These are phyloP conservation scores for Buddleja alternifolia DNA, from an alignment of 257 asterid genomes.

Conservation along the genomic window DNA sequence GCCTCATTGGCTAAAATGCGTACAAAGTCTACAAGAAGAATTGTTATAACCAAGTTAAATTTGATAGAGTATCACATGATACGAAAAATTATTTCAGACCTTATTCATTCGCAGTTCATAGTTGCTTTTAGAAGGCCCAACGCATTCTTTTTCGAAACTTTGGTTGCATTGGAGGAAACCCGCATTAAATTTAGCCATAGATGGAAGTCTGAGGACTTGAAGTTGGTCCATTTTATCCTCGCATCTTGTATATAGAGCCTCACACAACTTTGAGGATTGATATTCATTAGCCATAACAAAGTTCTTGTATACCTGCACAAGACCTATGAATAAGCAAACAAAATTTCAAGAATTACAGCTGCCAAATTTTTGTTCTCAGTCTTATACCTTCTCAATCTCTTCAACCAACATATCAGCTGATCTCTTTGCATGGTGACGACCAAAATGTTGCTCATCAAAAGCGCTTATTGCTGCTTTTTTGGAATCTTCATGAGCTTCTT, in stretches of 20 bases:
- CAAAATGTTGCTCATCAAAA: constrained; percentile 95
- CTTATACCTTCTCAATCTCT: constrained; percentile 71
- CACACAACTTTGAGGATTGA: constrained; percentile 87
- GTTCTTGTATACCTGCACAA: constrained; percentile 67
- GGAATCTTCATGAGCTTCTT: constrained; percentile 60
- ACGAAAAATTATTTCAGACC: constrained; percentile 50
- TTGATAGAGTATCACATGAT: no score
- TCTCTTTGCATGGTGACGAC: constrained; percentile 88
- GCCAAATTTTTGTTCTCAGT: constrained; percentile 12
- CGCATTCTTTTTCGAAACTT: constrained; percentile 79
- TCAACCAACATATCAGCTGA: constrained; percentile 80
- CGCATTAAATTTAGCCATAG: constrained; percentile 96
- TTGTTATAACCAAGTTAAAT: neutral
- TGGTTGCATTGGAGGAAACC: constrained; percentile 92
- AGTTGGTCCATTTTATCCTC: constrained; percentile 98
- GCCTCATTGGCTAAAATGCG: neutral
- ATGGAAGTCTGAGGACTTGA: constrained; percentile 92
- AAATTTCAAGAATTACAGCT: neutral
- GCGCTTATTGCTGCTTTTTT: constrained; percentile 62
- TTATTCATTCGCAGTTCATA: constrained; percentile 88
- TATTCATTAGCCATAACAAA: constrained; percentile 70
- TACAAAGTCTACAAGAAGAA: neutral
- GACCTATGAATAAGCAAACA: constrained; percentile 35
- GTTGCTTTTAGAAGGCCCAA: constrained; percentile 86
- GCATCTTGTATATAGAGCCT: constrained; percentile 70